phyloP scores from a whole-genome alignment of 805 yeast genomes.

The Ascoidea tarda region DNA sequence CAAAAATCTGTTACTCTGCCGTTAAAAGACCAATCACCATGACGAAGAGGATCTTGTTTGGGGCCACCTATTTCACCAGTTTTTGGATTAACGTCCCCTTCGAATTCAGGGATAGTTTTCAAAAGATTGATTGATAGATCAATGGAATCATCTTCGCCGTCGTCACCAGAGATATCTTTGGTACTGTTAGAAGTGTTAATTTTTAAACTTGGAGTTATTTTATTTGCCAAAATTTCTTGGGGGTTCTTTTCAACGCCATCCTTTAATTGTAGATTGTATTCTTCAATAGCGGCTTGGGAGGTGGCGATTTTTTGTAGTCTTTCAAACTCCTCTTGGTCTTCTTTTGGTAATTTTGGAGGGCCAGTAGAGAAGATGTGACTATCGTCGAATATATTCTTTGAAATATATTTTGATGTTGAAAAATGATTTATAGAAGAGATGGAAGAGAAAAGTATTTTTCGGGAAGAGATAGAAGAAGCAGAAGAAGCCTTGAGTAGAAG shows the following conservation, averaged over 20 bases:
- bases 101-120: slow-evolving; percentile 85
- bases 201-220: slow-evolving; percentile 31
- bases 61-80: slow-evolving; percentile 98
- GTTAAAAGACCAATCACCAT: slow-evolving; percentile 88
- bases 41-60: slow-evolving; percentile 87
- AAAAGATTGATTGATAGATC: slow-evolving; percentile 24
- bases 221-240: slow-evolving; percentile 1
- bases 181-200: slow-evolving; percentile 33
- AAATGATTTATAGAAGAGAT: too few relatives aligned
- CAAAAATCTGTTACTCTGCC: slow-evolving; percentile 94
- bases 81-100: slow-evolving; percentile 82
- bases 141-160: background rate
- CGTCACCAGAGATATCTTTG: too few relatives aligned
- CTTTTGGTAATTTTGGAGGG: slow-evolving; percentile 68
- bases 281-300: slow-evolving; percentile 66
- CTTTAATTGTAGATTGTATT: slow-evolving; percentile 38
- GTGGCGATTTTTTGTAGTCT: slow-evolving; percentile 67
- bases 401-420: too few relatives aligned
- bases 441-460: too few relatives aligned
- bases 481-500: too few relatives aligned
- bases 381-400: too few relatives aligned
- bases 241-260: slow-evolving; percentile 16
- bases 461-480: too few relatives aligned
- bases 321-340: slow-evolving; percentile 88
- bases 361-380: background rate